A percentile compares a stretch with the other conserved stretches of the same genome.
phyloP scores from a whole-genome alignment of 768 basidiomycete genomes.

The Kwoniella botswanensis region DNA sequence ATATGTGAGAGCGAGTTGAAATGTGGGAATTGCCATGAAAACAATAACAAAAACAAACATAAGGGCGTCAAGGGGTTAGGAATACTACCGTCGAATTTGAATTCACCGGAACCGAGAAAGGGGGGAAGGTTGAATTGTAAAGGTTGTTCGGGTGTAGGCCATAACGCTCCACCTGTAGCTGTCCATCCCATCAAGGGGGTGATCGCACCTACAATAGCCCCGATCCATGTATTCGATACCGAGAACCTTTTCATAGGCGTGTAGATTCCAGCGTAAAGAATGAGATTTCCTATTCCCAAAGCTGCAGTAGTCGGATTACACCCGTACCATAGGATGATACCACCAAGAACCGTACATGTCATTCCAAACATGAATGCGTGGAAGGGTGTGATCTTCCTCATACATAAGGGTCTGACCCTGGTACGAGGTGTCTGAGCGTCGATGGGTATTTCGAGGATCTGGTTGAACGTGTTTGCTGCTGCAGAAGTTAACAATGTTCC shows the following conservation, averaged over 20 bases:
- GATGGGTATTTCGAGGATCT: slow-evolving; percentile 90
- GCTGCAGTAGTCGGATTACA: slow-evolving; percentile 84
- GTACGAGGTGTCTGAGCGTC: slow-evolving; percentile 97
- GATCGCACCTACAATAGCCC: slow-evolving; percentile 85
- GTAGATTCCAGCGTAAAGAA: slow-evolving; percentile 87
- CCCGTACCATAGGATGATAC: slow-evolving; percentile 75
- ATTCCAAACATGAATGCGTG: slow-evolving; percentile 83
- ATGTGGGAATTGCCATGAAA: slow-evolving; percentile 98
- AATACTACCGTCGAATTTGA: background rate
- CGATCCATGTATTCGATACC: slow-evolving; percentile 90
- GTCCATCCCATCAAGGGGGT: slow-evolving; percentile 99
- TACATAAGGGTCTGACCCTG: slow-evolving; percentile 81
- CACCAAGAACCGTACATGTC: slow-evolving; percentile 77
- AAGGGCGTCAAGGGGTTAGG: slow-evolving; percentile 83
- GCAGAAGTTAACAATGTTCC: slow-evolving; percentile 91
- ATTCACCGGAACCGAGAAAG: slow-evolving; percentile 61
- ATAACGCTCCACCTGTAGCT: slow-evolving; percentile 79
- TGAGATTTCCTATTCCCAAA: slow-evolving; percentile 81
- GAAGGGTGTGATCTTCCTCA: slow-evolving; percentile 77
- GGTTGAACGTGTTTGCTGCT: slow-evolving; percentile 92
- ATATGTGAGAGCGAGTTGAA: slow-evolving; percentile 92
- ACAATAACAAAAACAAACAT: slow-evolving; percentile 81
- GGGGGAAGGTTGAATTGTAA: slow-evolving; percentile 68
- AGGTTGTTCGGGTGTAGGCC: slow-evolving; percentile 70
- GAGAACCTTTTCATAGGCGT: slow-evolving; percentile 88